Evolutionary conservation across 371 early-diverging fungal genomes (phyloP).

Genomic region (Dichotomocladium elegans): DNA sequence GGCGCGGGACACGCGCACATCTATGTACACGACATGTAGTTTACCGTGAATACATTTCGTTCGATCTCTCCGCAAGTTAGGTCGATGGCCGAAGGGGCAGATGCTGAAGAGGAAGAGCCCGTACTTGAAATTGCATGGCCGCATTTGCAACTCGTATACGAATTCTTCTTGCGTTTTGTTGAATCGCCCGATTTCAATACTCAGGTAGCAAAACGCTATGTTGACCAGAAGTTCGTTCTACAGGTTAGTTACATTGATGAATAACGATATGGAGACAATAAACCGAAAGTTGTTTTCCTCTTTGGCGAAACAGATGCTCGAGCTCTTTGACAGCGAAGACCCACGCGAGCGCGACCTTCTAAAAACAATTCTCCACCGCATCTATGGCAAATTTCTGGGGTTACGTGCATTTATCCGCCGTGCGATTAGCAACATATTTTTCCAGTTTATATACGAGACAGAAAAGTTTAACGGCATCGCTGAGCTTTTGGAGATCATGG

Average conservation of each 20-base stretch:
- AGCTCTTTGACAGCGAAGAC: slow-evolving; percentile 96
- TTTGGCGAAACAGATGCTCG: slow-evolving; percentile 87
- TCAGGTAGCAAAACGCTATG: slow-evolving; percentile 63
- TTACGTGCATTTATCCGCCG: slow-evolving; percentile 93
- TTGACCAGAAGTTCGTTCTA: slow-evolving; percentile 26
- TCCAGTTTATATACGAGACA: slow-evolving; percentile 94
- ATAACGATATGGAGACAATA: not conserved
- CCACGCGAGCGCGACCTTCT: slow-evolving; percentile 96
- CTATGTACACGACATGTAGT: slow-evolving; percentile 45
- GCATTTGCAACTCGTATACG: slow-evolving; percentile 95
- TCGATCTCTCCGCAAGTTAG: slow-evolving; percentile 92
- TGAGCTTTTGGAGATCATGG: slow-evolving; percentile 94
- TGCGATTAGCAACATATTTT: slow-evolving; percentile 96
- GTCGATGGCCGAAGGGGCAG: slow-evolving; percentile 90
- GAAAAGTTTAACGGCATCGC: slow-evolving; percentile 96
- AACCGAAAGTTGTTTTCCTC: too few relatives aligned
- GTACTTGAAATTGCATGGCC: slow-evolving; percentile 96
- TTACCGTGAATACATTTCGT: slow-evolving; percentile 88
- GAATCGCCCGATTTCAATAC: slow-evolving; percentile 96
- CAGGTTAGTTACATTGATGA: slow-evolving; percentile 48
- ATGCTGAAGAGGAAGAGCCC: slow-evolving; percentile 98
- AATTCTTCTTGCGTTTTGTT: slow-evolving; percentile 93
- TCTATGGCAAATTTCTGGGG: slow-evolving; percentile 96
- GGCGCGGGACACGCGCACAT: too few relatives aligned
- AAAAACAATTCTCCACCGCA: slow-evolving; percentile 95